phyloP scores from a whole-genome alignment of 169 alveolate species.

The Cryptosporidium xiaoi region DNA sequence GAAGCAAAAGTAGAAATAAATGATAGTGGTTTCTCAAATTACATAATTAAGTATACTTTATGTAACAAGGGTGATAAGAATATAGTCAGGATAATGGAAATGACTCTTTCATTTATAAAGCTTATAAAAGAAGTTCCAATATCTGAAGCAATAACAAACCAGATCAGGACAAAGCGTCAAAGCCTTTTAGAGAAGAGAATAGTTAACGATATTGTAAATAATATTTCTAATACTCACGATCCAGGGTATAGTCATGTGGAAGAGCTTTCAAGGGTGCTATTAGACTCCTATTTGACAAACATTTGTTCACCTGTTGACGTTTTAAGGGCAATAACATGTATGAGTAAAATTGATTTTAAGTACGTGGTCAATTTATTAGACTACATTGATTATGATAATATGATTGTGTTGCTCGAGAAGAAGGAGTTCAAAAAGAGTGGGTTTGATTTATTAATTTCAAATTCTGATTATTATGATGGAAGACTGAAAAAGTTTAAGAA shows the following conservation, averaged over 20 bases:
- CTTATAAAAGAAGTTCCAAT: slow-evolving; percentile 39
- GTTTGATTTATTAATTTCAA: slow-evolving; percentile 19
- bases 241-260: too few relatives aligned
- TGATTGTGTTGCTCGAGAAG: slow-evolving; percentile 20
- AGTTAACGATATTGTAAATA: not conserved
- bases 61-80: slow-evolving; percentile 18
- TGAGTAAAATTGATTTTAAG: slow-evolving; percentile 25
- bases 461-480: slow-evolving; percentile 17
- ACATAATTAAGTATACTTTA: slow-evolving; percentile 1
- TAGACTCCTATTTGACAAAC: slow-evolving; percentile 6
- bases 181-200: slow-evolving; percentile 1
- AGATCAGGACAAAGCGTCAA: slow-evolving; percentile 41
- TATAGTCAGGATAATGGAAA: slow-evolving; percentile 25
- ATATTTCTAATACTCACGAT: not conserved
- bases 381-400: slow-evolving; percentile 16
- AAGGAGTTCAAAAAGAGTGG: slow-evolving; percentile 64
- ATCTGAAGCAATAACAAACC: slow-evolving; percentile 36
- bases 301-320: slow-evolving; percentile 49
- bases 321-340: slow-evolving; percentile 5
- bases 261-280: too few relatives aligned
- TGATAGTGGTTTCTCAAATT: slow-evolving; percentile 50
- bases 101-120: slow-evolving; percentile 33
- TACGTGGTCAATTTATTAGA: slow-evolving; percentile 21
- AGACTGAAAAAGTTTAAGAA: slow-evolving; percentile 13
- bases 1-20: slow-evolving; percentile 25